Percentiles rank a stretch among this genome's conserved stretches.
Evolutionary conservation across 2,329 filamentous ascomycete genomes (phyloP).

Genomic region (Talaromyces sp.): DNA sequence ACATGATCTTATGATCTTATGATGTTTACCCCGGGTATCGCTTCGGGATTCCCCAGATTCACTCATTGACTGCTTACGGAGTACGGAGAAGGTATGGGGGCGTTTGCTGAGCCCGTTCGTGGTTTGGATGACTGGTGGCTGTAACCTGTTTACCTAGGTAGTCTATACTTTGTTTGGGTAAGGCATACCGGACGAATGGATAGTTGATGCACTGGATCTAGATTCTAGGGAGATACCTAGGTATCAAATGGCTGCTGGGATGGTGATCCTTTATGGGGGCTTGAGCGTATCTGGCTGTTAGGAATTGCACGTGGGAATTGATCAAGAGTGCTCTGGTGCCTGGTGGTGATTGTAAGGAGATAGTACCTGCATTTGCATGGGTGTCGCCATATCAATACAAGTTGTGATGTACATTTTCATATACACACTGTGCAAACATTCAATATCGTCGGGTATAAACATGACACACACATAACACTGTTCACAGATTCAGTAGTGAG

Average conservation of each 20-base stretch:
- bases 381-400: background rate
- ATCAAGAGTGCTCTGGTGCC: background rate
- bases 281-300: background rate
- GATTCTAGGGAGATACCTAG: background rate
- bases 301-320: background rate
- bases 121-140: too few relatives aligned
- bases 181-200: background rate
- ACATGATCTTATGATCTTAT: background rate
- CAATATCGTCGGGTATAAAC: background rate
- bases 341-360: background rate
- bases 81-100: background rate
- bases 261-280: background rate
- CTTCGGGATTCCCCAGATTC: background rate
- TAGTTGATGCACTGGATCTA: background rate
- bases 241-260: background rate
- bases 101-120: too few relatives aligned
- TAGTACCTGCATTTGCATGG: slow-evolving; percentile 1
- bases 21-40: background rate
- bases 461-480: background rate
- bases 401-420: background rate
- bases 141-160: too few relatives aligned
- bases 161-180: background rate
- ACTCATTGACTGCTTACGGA: background rate
- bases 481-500: background rate
- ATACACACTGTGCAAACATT: background rate